Evolutionary conservation across 2,329 filamentous ascomycete genomes (phyloP).

Genomic region (Chrysosporium queenslandicum): DNA sequence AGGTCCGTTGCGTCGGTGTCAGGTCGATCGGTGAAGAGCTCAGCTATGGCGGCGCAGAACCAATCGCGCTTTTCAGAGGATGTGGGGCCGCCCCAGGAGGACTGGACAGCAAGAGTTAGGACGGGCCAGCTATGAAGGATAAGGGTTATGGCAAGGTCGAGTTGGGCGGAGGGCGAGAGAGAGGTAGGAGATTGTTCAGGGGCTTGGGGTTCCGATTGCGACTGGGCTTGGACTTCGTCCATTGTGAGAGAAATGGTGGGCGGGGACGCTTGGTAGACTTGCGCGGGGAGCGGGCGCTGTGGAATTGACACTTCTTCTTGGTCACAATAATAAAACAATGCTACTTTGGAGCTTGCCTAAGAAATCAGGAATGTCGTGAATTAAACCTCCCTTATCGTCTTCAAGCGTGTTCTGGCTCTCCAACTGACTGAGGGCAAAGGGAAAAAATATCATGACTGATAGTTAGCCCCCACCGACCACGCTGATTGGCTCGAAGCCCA

Average conservation of each 20-base stretch:
- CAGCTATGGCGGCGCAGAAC: slow-evolving; percentile 79
- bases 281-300: too few relatives aligned
- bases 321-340: too few relatives aligned
- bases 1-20: slow-evolving; percentile 67
- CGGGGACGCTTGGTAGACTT: neutral
- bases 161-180: slow-evolving; percentile 45
- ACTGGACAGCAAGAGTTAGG: slow-evolving; percentile 75
- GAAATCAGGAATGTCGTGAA: too few relatives aligned
- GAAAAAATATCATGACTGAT: neutral
- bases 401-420: too few relatives aligned
- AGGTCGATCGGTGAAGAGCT: slow-evolving; percentile 56
- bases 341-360: too few relatives aligned
- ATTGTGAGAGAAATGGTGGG: neutral
- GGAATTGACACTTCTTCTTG: too few relatives aligned
- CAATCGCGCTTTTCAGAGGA: slow-evolving; percentile 85
- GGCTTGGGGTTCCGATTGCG: neutral
- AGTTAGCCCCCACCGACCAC: neutral
- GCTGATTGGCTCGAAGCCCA: neutral
- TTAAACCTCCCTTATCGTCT: too few relatives aligned
- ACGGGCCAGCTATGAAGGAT: slow-evolving; percentile 79
- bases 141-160: slow-evolving; percentile 82
- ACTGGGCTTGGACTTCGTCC: neutral
- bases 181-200: neutral
- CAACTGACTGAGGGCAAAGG: neutral
- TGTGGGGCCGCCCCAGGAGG: slow-evolving; percentile 77